Base-by-base conservation (phyloP, 306 rosid genomes). In the Vigna reflexopilosa region DNA sequence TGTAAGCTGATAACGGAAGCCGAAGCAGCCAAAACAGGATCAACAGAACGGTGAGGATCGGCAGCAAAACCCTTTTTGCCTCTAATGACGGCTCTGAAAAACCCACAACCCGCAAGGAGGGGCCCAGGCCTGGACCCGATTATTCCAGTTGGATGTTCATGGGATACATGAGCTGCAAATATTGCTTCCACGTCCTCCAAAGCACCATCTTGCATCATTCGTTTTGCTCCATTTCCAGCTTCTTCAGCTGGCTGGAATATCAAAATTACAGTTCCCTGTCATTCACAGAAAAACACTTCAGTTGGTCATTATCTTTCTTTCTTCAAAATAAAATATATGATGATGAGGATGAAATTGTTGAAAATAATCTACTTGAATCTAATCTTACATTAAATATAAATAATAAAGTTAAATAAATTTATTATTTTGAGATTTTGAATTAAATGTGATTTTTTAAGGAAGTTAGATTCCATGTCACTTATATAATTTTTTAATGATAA, bases 211-310 rank as follows among this genome's bases (percentile, higher is more conserved):
- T 91, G 89, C 9, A 95, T 95, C 98, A 95, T 95, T 77, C 88
- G 14, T 81, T 92, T 95, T 75, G 97, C 97, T 0, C 98, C 98
- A 80, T 95, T 95, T 0, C 98, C 98, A 15, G 98, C 98, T 81
- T 95, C 98, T 86, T 95, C 98, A 6, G 98, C 98, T 36, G 98
- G 98, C 68, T 95, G 98, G 84, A 94, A 95, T 58, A 95, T 19
- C 87, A 95, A 86, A 70, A 95, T 77, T 3, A 92, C 97, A 2
- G 98, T 95, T 49, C 98, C 98, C 98, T 95, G 81, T 48, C 5
- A 75, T 15, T 47, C 20, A 65, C 73, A 76, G 8, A 70, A 45
- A 67, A 80, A 70, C 14, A 15, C 14, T 44, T 44, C 1, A 10
- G 48, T 9, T 44, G 0, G 1, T 44, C 4, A 10, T 42, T 0